Evolutionary conservation across 2,329 filamentous ascomycete genomes (phyloP).

Genomic region (Calonectria leucothoes): DNA sequence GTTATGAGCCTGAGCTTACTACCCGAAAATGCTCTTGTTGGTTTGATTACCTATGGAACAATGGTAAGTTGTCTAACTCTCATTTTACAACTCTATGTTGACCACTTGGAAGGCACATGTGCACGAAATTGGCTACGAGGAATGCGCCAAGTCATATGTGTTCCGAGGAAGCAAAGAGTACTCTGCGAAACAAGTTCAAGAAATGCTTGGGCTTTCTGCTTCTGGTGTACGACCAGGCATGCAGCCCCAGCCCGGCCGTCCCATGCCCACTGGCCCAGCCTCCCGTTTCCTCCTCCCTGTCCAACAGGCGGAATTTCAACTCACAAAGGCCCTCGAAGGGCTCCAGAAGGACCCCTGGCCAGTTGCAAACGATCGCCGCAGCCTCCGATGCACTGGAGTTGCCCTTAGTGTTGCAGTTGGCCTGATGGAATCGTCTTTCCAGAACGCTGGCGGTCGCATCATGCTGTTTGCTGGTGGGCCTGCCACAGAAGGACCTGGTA

Average conservation of each 20-base stretch:
- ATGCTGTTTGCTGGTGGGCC: constrained; percentile 98
- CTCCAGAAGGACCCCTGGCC: constrained; percentile 98
- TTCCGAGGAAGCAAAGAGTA: constrained; percentile 99
- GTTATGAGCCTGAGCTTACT: constrained; percentile 87
- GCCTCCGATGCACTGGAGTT: constrained; percentile 92
- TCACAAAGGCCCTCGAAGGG: constrained; percentile 95
- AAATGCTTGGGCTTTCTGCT: constrained; percentile 91
- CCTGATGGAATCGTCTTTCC: constrained; percentile 92
- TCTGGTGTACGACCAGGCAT: constrained; percentile 80
- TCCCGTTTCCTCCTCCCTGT: constrained; percentile 94
- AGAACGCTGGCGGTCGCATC: constrained; percentile 92
- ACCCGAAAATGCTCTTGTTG: constrained; percentile 84
- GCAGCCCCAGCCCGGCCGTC: constrained; percentile 79
- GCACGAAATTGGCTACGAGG: constrained; percentile 96
- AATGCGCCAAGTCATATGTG: constrained; percentile 98
- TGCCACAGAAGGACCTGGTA: constrained; percentile 94
- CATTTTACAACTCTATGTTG: constrained; percentile 16
- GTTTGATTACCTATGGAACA: constrained; percentile 88
- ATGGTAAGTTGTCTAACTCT: constrained; percentile 70
- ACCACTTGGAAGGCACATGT: constrained; percentile 78
- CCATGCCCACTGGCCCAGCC: constrained; percentile 81
- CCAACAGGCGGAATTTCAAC: constrained; percentile 95
- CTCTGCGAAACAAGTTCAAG: constrained; percentile 97
- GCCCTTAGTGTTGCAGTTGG: constrained; percentile 96
- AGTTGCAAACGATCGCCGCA: constrained; percentile 91